These are phyloP conservation scores for Pichia exigua DNA, from an alignment of 805 yeast genomes.

Conservation along the genomic window DNA sequence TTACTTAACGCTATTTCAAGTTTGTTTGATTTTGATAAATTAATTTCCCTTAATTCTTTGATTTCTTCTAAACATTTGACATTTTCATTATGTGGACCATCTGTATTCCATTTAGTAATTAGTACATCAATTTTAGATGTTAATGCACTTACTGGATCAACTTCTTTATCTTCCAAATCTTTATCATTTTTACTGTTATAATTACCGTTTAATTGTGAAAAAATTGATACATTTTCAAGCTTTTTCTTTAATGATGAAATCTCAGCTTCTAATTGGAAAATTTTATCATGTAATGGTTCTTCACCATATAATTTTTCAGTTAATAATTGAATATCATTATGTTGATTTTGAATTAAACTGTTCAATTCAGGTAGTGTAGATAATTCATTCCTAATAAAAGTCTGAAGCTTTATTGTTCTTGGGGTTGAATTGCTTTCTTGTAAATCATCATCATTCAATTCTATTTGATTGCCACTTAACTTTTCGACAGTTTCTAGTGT, in stretches of 20 bases:
- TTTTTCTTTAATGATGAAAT: conserved; percentile 39
- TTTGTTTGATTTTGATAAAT: conserved; percentile 26
- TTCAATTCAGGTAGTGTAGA: conserved; percentile 33
- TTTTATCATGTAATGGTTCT: conserved; percentile 37
- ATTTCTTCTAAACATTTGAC: not conserved
- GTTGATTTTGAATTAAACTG: conserved; percentile 46
- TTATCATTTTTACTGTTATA: not conserved
- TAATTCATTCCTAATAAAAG: conserved; percentile 8
- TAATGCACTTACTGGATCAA: not conserved
- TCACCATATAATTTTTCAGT: conserved; percentile 35
- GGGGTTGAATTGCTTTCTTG: not conserved
- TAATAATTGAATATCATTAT: conserved; percentile 35
- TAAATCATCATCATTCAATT: not conserved
- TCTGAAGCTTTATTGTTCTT: conserved; percentile 7
- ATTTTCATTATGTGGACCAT: conserved; percentile 1
- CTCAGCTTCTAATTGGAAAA: conserved; percentile 40
- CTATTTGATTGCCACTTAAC: not conserved
- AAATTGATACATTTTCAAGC: conserved; percentile 8
- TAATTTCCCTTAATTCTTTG: not conserved
- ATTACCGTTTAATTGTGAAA: not conserved
- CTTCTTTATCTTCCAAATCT: not conserved
- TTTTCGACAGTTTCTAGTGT: not conserved
- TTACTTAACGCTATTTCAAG: conserved; percentile 21
- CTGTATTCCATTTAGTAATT: conserved; percentile 13
- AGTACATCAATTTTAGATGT: not conserved